These are phyloP conservation scores for Neurospora sp. DNA, from an alignment of 2,329 filamentous ascomycete species.

Conservation along the genomic window DNA sequence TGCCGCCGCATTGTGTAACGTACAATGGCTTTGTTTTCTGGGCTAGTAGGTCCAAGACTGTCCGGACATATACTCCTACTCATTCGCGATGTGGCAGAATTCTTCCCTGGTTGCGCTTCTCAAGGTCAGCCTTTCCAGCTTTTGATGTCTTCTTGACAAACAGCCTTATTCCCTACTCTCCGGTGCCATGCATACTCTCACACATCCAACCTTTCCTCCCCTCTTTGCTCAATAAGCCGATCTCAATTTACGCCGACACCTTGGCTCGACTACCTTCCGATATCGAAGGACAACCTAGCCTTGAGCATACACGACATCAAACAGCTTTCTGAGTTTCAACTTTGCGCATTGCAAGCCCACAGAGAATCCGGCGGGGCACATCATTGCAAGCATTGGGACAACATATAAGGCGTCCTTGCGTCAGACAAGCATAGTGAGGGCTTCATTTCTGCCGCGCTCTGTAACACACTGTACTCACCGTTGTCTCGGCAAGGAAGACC, in stretches of 20 bases:
- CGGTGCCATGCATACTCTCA: background rate
- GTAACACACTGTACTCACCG: background rate
- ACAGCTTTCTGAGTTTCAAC: background rate
- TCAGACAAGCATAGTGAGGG: background rate
- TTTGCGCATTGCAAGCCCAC: background rate
- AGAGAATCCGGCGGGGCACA: background rate
- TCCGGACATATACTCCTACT: background rate
- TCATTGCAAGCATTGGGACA: background rate
- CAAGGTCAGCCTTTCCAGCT: background rate
- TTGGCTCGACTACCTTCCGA: background rate
- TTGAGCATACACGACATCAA: background rate
- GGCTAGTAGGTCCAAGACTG: background rate
- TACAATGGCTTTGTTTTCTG: background rate
- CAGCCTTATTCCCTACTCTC: background rate
- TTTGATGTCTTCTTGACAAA: background rate
- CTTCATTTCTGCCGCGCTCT: background rate
- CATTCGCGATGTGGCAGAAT: background rate
- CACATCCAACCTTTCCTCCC: background rate
- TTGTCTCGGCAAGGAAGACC: background rate
- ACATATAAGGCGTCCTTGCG: background rate
- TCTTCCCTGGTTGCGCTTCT: background rate
- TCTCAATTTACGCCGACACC: background rate
- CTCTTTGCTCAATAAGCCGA: background rate
- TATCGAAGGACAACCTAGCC: background rate
- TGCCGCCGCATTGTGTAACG: background rate